Evolutionary conservation across 192 early-diverging fungal species (phyloP), one percentile per base, ranked within the genome.

Genomic region (Polychytrium aggregatum): DNA sequence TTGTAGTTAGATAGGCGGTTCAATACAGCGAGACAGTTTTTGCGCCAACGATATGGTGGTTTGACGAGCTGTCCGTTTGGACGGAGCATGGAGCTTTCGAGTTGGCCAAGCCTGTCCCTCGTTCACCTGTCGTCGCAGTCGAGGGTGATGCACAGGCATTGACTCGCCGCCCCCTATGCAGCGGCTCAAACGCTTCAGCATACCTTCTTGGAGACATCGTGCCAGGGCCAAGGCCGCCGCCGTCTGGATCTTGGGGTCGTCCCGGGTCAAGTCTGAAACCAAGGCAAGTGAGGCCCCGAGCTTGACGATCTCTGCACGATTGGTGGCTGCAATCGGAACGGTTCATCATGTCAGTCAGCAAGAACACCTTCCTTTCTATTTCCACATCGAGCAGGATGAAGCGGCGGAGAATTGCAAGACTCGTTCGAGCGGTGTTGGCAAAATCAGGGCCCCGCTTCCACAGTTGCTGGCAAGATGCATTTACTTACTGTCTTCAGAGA

Each of bases 401-500:
- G n/a, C n/a, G n/a, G n/a, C n/a, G n/a, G n/a, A n/a, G n/a, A n/a
- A n/a, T n/a, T n/a, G n/a, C n/a, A n/a, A n/a, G n/a, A n/a, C n/a
- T n/a, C n/a, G n/a, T n/a, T n/a, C n/a, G n/a, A n/a, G n/a, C n/a
- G n/a, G n/a, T n/a, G n/a, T n/a, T n/a, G n/a, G n/a, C n/a, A n/a
- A n/a, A n/a, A n/a, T n/a, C n/a, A n/a, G n/a, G n/a, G n/a, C n/a
- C n/a, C n/a, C n/a, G n/a, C n/a, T n/a, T n/a, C n/a, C n/a, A n/a
- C n/a, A n/a, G n/a, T n/a, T n/a, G n/a, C n/a, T n/a, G n/a, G n/a
- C n/a, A n/a, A n/a, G n/a, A n/a, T n/a, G n/a, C n/a, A n/a, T n/a
- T n/a, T n/a, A n/a, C 52, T 46, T 54, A 77, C 72, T 55, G 48
- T 78, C 76, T 46, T 76, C 73, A 3, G 70, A 57, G 27, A 78